phyloP scores from a whole-genome alignment of 2,329 filamentous ascomycete genomes.

The Alternaria incomplexa region DNA sequence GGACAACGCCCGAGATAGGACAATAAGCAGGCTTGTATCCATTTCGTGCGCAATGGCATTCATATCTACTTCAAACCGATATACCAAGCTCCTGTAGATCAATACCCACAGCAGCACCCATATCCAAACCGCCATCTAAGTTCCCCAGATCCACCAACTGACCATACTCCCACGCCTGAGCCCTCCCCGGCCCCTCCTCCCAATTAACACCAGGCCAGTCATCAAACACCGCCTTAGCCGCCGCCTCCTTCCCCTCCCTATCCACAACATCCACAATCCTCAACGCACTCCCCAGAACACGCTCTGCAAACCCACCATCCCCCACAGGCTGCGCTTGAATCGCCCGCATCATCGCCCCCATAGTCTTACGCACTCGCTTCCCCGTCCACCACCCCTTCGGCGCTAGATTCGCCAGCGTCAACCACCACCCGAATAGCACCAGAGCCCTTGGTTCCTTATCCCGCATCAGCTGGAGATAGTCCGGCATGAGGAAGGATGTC shows the following conservation, averaged over 20 bases:
- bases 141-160: conserved; percentile 10
- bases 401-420: conserved; percentile 29
- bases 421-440: conserved; percentile 39
- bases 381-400: conserved; percentile 37
- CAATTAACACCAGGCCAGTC: conserved; percentile 34
- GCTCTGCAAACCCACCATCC: conserved; percentile 14
- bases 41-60: not conserved
- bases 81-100: not conserved
- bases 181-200: conserved; percentile 31
- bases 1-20: not conserved
- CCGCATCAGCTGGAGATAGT: conserved; percentile 34
- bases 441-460: conserved; percentile 33
- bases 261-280: conserved; percentile 20
- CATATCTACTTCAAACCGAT: not conserved
- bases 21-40: not conserved
- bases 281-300: conserved; percentile 28
- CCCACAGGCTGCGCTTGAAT: conserved; percentile 15
- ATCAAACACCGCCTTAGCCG: conserved; percentile 34
- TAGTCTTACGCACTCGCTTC: conserved; percentile 14
- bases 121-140: not conserved
- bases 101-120: not conserved
- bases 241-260: conserved; percentile 23
- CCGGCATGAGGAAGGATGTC: conserved; percentile 38
- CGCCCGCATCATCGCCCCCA: conserved; percentile 29
- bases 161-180: conserved; percentile 27